Evolutionary conservation across 75 land plant genomes (phyloP).

Genomic region (Cunninghamia lanceolata): DNA sequence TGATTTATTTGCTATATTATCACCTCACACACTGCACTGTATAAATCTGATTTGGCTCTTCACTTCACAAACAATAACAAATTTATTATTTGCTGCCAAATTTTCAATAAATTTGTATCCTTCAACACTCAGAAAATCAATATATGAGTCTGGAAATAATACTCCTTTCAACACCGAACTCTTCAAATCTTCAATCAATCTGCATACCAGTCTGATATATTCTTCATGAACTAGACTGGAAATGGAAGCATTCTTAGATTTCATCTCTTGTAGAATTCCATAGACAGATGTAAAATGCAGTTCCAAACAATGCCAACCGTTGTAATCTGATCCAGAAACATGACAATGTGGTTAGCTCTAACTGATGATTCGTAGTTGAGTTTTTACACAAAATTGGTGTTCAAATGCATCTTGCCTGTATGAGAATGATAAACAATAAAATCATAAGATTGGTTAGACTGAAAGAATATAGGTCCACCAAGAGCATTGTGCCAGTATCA

Average conservation of each 20-base stretch:
- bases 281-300: neutral
- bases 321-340: neutral
- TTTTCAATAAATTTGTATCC: too few relatives aligned
- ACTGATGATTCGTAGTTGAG: neutral
- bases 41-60: too few relatives aligned
- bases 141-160: too few relatives aligned
- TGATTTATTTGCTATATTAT: too few relatives aligned
- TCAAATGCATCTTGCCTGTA: neutral
- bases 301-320: neutral
- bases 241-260: neutral
- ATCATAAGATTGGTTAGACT: neutral
- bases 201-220: neutral
- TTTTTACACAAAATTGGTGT: neutral
- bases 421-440: neutral
- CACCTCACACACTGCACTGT: too few relatives aligned
- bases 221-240: neutral
- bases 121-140: too few relatives aligned
- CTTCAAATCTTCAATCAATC: too few relatives aligned
- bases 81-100: too few relatives aligned
- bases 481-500: neutral
- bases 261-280: neutral
- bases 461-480: neutral
- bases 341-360: neutral
- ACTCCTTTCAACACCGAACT: too few relatives aligned
- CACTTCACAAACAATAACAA: too few relatives aligned